phyloP scores from a whole-genome alignment of 2,329 filamentous ascomycete genomes.

The Cordyceps javanica region DNA sequence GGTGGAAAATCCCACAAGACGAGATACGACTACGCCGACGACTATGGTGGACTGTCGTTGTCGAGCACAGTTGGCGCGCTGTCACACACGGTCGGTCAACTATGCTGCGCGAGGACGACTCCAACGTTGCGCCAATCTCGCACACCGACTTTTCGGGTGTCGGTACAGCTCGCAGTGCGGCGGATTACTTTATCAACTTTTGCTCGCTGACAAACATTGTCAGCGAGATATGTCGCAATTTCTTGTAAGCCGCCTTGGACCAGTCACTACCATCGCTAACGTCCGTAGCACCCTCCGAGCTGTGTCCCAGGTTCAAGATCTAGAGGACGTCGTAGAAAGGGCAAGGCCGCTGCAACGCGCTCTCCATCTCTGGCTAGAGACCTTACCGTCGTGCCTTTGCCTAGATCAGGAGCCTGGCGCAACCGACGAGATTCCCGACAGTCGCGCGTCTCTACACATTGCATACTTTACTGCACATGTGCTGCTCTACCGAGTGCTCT shows the following conservation, averaged over 20 bases:
- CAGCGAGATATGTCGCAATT: slow-evolving; percentile 12
- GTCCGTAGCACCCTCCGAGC: slow-evolving; percentile 13
- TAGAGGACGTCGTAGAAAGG: slow-evolving; percentile 6
- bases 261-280: neutral
- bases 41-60: slow-evolving; percentile 17
- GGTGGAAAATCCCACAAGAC: slow-evolving; percentile 16
- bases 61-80: slow-evolving; percentile 17
- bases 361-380: slow-evolving; percentile 13
- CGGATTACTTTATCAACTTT: slow-evolving; percentile 14
- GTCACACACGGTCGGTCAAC: slow-evolving; percentile 17
- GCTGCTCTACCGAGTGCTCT: slow-evolving; percentile 13
- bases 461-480: slow-evolving; percentile 16
- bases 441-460: slow-evolving; percentile 14
- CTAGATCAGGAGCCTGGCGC: neutral
- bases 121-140: slow-evolving; percentile 14
- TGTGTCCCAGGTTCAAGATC: slow-evolving; percentile 12
- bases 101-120: slow-evolving; percentile 17
- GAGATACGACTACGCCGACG: slow-evolving; percentile 16
- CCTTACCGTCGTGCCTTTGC: slow-evolving; percentile 12
- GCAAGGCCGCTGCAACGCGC: slow-evolving; percentile 12
- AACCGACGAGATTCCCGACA: slow-evolving; percentile 11
- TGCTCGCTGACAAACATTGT: slow-evolving; percentile 15
- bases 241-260: slow-evolving; percentile 11
- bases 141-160: slow-evolving; percentile 9
- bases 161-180: neutral